Percentiles rank a stretch among this genome's conserved stretches.
Conservation (phyloP, 306 rosid species). For the apple (Malus domestica) region ASM211411v1 NC_041802.1:25142001-25142500, state of each 20-base stretch:
- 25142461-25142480: slow-evolving; percentile 44
- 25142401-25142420: not conserved
- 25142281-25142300: not conserved
- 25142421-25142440: slow-evolving; percentile 37
- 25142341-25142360: slow-evolving; percentile 17
- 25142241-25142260: too few species aligned
- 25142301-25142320: not conserved
- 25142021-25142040: not conserved
- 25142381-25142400: slow-evolving; percentile 22
- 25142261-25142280: too few species aligned
- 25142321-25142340: slow-evolving; percentile 4
- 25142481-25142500: slow-evolving; percentile 32
- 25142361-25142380: slow-evolving; percentile 11
- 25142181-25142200: too few species aligned
- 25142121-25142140: slow-evolving; percentile 22
- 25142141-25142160: not conserved
- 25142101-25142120: not conserved
- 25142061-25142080: not conserved
- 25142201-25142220: too few species aligned
- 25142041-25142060: not conserved
- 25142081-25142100: not conserved
- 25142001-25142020: not conserved
- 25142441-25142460: slow-evolving; percentile 17
- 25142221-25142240: too few species aligned
- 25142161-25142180: not conserved